A percentile compares a stretch with the other conserved stretches of the same genome.
These are phyloP conservation scores for Dissophora ornata DNA, from an alignment of 192 early-diverging fungal genomes.

Conservation along the genomic window DNA sequence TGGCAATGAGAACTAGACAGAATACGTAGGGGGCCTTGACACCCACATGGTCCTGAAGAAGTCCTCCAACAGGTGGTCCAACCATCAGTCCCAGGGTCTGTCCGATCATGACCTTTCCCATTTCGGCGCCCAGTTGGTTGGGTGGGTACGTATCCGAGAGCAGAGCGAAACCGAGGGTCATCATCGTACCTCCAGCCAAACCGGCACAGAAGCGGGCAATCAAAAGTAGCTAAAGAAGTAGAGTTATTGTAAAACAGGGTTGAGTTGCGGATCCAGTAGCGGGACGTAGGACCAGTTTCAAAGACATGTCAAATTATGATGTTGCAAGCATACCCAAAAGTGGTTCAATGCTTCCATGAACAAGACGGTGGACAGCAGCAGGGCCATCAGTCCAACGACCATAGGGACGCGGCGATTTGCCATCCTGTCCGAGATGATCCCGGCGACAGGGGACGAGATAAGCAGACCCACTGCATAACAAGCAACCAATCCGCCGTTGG, in stretches of 20 bases:
- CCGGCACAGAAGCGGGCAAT: slow-evolving; percentile 34
- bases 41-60: slow-evolving; percentile 55
- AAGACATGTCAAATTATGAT: no score
- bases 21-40: slow-evolving; percentile 57
- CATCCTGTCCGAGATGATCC: slow-evolving; percentile 37
- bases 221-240: slow-evolving; percentile 12
- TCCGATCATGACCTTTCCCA: slow-evolving; percentile 58
- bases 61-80: slow-evolving; percentile 58
- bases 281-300: no score
- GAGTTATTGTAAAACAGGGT: no score
- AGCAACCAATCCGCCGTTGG: slow-evolving; percentile 37
- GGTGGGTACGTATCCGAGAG: slow-evolving; percentile 56
- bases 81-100: slow-evolving; percentile 57
- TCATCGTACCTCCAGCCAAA: slow-evolving; percentile 35
- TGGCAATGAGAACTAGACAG: slow-evolving; percentile 49
- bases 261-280: no score
- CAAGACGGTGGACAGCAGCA: slow-evolving; percentile 31
- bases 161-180: slow-evolving; percentile 50
- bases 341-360: slow-evolving; percentile 49
- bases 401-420: slow-evolving; percentile 47
- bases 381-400: slow-evolving; percentile 43
- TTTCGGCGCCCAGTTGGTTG: slow-evolving; percentile 54
- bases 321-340: slow-evolving; percentile 54
- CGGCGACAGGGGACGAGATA: slow-evolving; percentile 30
- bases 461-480: slow-evolving; percentile 36